phyloP scores from a whole-genome alignment of 1,139 yeast species.

The Pneumocystis carinii region DNA sequence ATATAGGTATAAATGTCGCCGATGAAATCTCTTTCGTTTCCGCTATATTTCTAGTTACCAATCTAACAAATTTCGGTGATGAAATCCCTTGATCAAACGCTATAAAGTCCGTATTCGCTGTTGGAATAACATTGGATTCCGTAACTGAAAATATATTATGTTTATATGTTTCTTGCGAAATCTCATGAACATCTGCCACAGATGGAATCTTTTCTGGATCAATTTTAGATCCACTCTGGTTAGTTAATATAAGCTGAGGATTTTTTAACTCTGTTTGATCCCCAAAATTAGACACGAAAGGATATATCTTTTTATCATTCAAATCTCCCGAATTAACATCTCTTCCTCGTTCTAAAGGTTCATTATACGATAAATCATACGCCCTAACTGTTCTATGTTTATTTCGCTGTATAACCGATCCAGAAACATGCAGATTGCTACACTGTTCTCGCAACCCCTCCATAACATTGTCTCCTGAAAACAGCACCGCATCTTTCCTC shows the following conservation, averaged over 20 bases:
- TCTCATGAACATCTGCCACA: background rate
- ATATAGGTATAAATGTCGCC: conserved; percentile 65
- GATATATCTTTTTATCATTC: background rate
- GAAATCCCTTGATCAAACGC: conserved; percentile 74
- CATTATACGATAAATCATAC: background rate
- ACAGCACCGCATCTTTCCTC: background rate
- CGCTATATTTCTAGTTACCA: conserved; percentile 77
- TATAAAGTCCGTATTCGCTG: conserved; percentile 56
- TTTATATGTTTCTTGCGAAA: background rate
- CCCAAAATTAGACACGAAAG: background rate
- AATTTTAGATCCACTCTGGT: background rate
- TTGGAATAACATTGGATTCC: conserved; percentile 66
- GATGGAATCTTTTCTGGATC: background rate
- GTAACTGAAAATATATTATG: conserved; percentile 42
- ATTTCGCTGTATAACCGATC: background rate
- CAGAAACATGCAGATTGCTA: background rate
- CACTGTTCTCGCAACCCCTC: background rate
- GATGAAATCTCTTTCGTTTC: conserved; percentile 53
- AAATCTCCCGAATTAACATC: background rate
- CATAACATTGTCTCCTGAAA: background rate
- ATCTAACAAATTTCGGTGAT: conserved; percentile 62
- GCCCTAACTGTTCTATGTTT: background rate
- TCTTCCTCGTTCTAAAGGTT: background rate
- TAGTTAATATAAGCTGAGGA: background rate
- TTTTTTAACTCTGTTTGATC: background rate